These are phyloP conservation scores for Physaria fendleri DNA, from an alignment of 345 rosid species.

Conservation along the genomic window DNA sequence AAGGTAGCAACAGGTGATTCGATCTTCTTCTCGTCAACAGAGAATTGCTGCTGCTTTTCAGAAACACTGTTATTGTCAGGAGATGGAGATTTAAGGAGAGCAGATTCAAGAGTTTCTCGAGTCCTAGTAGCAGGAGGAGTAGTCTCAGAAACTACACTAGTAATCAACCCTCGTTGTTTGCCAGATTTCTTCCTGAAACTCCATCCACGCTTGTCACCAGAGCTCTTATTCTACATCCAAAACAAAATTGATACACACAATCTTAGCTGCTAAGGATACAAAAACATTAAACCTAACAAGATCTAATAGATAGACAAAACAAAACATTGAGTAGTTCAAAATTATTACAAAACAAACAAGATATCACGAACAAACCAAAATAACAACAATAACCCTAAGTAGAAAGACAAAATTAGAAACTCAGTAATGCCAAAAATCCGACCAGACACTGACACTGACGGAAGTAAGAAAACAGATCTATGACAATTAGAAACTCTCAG, in stretches of 20 bases:
- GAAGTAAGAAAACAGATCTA: not conserved
- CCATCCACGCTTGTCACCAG: constrained; percentile 60
- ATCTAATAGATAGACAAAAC: not conserved
- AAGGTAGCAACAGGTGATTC: constrained; percentile 17
- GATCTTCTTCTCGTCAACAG: constrained; percentile 44
- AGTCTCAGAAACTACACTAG: constrained; percentile 41
- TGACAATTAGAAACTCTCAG: constrained; percentile 1
- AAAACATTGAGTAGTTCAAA: not conserved
- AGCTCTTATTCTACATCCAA: constrained; percentile 45
- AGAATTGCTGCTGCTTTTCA: constrained; percentile 33
- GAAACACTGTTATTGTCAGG: constrained; percentile 31
- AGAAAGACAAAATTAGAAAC: constrained; percentile 18
- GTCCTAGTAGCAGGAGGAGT: constrained; percentile 28
- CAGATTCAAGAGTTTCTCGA: constrained; percentile 53
- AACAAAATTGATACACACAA: not conserved
- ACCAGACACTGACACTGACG: constrained; percentile 15
- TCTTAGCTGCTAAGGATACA: not conserved
- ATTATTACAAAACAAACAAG: too few relatives aligned
- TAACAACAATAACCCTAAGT: not conserved
- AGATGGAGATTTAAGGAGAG: constrained; percentile 31
- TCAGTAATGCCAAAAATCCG: constrained; percentile 6
- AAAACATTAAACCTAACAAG: not conserved
- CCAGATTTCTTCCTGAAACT: constrained; percentile 78
- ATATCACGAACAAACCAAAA: not conserved
- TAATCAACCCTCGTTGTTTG: constrained; percentile 60